Evolutionary conservation across 1,284 basidiomycete species (phyloP).

Genomic region (Boletus hoseneyae): DNA sequence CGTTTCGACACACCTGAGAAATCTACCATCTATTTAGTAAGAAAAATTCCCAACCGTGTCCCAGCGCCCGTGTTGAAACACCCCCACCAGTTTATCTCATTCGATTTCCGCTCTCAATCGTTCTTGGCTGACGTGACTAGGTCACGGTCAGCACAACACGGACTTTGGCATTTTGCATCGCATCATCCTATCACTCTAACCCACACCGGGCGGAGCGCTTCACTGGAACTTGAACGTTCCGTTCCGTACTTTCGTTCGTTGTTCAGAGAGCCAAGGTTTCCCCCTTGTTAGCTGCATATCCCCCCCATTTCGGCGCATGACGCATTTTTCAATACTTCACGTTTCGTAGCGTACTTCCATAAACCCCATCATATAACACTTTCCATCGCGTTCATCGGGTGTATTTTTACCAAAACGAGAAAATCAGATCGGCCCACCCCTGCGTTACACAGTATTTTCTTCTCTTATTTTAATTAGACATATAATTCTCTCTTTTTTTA

Average conservation of each 20-base stretch:
- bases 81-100: constrained; percentile 13
- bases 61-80: constrained; percentile 10
- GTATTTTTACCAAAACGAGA: constrained; percentile 22
- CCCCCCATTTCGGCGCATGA: neutral
- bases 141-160: constrained; percentile 14
- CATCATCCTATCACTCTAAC: constrained; percentile 22
- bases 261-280: constrained; percentile 10
- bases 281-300: constrained; percentile 14
- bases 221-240: constrained; percentile 31
- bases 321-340: constrained; percentile 11
- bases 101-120: constrained; percentile 10
- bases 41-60: neutral
- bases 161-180: constrained; percentile 27
- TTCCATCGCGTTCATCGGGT: constrained; percentile 7
- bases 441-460: constrained; percentile 15
- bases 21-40: constrained; percentile 16
- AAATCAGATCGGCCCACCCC: neutral
- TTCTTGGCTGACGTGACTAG: constrained; percentile 13
- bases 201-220: constrained; percentile 18
- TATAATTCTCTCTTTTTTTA: neutral
- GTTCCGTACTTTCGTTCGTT: constrained; percentile 18
- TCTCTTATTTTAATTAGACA: constrained; percentile 20
- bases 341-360: constrained; percentile 14
- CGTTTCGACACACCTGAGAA: constrained; percentile 31
- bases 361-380: neutral